Conservation (phyloP, 2,329 filamentous ascomycete genomes). For the Aspergillus eucalypticola region DNA sequence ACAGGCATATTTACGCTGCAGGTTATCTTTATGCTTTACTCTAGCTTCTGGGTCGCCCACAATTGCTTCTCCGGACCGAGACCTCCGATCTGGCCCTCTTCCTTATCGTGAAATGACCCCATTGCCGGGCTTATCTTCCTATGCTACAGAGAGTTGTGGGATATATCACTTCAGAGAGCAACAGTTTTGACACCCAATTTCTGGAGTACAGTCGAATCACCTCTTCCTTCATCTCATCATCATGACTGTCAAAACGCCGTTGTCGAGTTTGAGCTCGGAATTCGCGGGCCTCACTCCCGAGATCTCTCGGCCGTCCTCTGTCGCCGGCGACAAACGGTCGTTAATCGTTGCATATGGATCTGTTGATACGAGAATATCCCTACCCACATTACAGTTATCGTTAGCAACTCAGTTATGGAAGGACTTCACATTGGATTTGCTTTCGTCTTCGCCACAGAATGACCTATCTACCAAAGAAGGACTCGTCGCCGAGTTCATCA, state of each 20-base stretch:
- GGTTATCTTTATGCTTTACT: background rate
- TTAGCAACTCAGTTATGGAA: background rate
- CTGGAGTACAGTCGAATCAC: too few species aligned
- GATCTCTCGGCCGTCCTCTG: background rate
- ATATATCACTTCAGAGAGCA: background rate
- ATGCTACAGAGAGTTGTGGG: background rate
- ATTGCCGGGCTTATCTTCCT: background rate
- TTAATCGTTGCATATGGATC: background rate
- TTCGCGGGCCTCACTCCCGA: conserved; percentile 1
- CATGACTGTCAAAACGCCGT: background rate
- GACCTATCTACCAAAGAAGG: background rate
- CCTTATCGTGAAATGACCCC: background rate
- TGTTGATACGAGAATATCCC: background rate
- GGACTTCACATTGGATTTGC: background rate
- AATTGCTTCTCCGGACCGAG: background rate
- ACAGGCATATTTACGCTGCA: background rate
- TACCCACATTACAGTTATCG: background rate
- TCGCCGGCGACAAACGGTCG: conserved; percentile 1
- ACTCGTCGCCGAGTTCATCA: background rate
- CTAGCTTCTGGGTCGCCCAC: background rate
- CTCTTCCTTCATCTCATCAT: background rate
- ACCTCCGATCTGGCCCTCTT: background rate
- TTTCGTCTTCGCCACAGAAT: background rate
- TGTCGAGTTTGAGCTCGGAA: conserved; percentile 1
- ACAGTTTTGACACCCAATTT: background rate